phyloP scores from a whole-genome alignment of 2,329 filamentous ascomycete species.

The Alternaria gansuensis region DNA sequence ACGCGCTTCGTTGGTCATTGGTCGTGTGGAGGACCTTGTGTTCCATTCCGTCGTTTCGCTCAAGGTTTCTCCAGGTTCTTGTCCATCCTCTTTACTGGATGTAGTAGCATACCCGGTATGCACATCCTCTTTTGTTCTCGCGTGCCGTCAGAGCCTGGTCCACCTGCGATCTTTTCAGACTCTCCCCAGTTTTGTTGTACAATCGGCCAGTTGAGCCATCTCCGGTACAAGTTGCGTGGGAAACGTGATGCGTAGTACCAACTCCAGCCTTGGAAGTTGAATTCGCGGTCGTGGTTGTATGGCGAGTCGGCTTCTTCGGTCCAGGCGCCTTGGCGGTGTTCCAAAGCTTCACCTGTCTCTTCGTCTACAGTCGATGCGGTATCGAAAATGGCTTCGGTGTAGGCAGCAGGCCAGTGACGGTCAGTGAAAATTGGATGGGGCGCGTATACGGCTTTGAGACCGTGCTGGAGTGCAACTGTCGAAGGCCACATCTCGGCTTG shows the following conservation, averaged over 20 bases:
- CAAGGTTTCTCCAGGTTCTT: constrained; percentile 35
- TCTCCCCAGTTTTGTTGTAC: constrained; percentile 81
- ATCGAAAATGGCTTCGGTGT: constrained; percentile 82
- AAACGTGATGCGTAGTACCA: constrained; percentile 95
- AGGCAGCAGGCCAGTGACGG: constrained; percentile 81
- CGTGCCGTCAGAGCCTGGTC: constrained; percentile 55
- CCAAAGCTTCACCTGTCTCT: constrained; percentile 56
- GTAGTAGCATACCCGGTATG: constrained; percentile 85
- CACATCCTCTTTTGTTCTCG: constrained; percentile 80
- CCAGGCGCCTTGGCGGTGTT: constrained; percentile 67
- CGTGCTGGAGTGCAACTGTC: constrained; percentile 87
- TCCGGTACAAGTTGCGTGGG: constrained; percentile 78
- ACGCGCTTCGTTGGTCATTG: constrained; percentile 2
- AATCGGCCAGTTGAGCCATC: constrained; percentile 85
- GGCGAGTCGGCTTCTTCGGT: constrained; percentile 54
- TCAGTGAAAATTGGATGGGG: constrained; percentile 91
- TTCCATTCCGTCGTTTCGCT: constrained; percentile 9
- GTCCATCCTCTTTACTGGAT: constrained; percentile 77
- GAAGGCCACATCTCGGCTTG: constrained; percentile 98
- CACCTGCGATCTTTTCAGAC: constrained; percentile 68
- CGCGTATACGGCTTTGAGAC: constrained; percentile 88
- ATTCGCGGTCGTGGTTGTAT: constrained; percentile 74
- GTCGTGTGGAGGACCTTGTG: neutral
- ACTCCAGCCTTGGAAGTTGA: constrained; percentile 84
- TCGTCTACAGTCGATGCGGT: constrained; percentile 50